Evolutionary conservation across 441 rosid species (phyloP), one percentile per base, ranked within the genome.

Genomic region (Flueggea neowawraea): DNA sequence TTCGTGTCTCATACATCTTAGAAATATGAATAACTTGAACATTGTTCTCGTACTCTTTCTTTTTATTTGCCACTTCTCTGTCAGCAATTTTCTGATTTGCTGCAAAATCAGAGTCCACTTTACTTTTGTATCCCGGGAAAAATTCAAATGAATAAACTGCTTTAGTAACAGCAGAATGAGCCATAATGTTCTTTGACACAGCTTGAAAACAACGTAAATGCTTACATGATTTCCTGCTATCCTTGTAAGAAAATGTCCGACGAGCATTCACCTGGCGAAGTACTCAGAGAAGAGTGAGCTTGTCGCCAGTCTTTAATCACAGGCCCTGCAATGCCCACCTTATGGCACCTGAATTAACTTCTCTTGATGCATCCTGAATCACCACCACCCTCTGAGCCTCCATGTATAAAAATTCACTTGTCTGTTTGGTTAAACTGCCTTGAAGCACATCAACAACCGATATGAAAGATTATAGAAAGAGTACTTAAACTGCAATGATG

Each of bases 321-420:
- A 75, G 67, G 54, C 73, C 78, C 28, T 74, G 51, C 56, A 78
- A 54, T 50, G 71, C 80, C 83, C 80, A 76, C 64, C 58, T 73
- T 55, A 83, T 55, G 11, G 78, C 75, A 22, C 75, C 57, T 41
- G 66, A 61, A 71, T 63, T 52, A 31, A 67, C 67, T 55, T 71
- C 70, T 56, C 36, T 63, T n/a, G 79, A 69, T 48, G 78, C 84
- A 74, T 77, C 83, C 51, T 80, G 78, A 55, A 83, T 76, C 68
- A 80, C 78, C 77, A 74, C 66, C 70, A 76, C 82, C 59, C 79
- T 73, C 63, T 80, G 81, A 57, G 33, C 62, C 43, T 72, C 78
- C 57, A 16, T 54, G 9, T 12, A 2, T 14, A 47, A 4, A 10
- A 8, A 47, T 4, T 47, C 12, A 10, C 14, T 53, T 28, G 31